Base-by-base conservation (phyloP, 2,329 filamentous ascomycete species). In the Penicillium glabrum region DNA sequence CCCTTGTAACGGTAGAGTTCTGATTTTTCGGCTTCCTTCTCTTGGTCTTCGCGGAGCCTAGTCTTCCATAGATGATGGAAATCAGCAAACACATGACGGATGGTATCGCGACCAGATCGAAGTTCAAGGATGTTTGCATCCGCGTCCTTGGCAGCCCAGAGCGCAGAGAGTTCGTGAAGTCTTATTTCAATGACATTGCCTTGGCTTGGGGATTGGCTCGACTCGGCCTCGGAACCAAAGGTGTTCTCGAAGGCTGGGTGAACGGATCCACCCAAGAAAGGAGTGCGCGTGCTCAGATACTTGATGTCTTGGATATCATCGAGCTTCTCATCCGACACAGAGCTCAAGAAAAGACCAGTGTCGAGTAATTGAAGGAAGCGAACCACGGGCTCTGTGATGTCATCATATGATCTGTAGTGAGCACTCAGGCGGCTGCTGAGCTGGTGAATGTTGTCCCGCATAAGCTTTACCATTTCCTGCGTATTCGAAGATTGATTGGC, bases 1-100 rank as follows among this genome's bases (percentile, higher is more conserved):
- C 93, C 93, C 61, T 86, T 86, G 76, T 95, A 97, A 21, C 87
- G 88, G 74, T 96, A 99, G 39, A 96, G 75, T 60, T 89, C 92
- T 5, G 84, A 86, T 60, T 89, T 90, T 27, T 85, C 83, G 19
- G 89, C 88, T 63, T 89, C 86, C 46, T 89, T 85, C 65, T 87
- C 86, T 66, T 91, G 89, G 61, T 97, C 93, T 21, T 86, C 80
- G 52, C 88, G 84, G 2, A 96, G 83, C 68, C 89, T 88, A 50
- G 84, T 83, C 64, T 86, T 90, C 93, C 93, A 99, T 50, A 92
- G 83, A 16, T 86, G 77, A 67, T 93, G 96, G 67, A 96, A 88
- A 16, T 79, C 80, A 51, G 89, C 84, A 59, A 97, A 86, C 19
- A 86, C 82, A 62, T 84, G 82, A 53, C 89, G 86, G 1, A 93